Percentiles rank a stretch among this genome's conserved stretches.
phyloP scores from a whole-genome alignment of 148 eudicot genomes.

The Polygonum maritimum region DNA sequence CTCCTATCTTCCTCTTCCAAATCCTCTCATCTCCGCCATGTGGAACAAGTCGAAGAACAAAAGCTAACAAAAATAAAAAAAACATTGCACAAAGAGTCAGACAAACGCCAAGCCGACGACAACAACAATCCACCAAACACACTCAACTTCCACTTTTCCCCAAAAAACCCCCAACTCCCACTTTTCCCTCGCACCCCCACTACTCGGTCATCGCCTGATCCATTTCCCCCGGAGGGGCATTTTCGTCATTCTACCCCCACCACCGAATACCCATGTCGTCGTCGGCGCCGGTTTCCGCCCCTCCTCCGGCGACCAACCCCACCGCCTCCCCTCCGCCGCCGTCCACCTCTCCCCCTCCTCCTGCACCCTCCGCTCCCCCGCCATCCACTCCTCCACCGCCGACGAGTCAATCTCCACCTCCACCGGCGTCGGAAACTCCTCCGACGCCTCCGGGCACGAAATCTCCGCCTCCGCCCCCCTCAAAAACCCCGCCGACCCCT shows the following conservation, averaged over 20 bases:
- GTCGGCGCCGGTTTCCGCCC: not conserved
- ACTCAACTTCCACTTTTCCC: not conserved
- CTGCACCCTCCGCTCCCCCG: slow-evolving; percentile 20
- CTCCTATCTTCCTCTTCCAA: not conserved
- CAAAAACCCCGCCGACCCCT: slow-evolving; percentile 9
- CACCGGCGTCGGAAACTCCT: slow-evolving; percentile 14
- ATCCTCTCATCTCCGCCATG: not conserved
- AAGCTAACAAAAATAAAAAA: not conserved
- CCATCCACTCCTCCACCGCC: slow-evolving; percentile 23
- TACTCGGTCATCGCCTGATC: not conserved
- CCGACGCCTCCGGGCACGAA: not conserved
- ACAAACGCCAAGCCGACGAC: not conserved
- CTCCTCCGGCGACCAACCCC: slow-evolving; percentile 21
- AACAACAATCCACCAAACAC: not conserved
- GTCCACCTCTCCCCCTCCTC: slow-evolving; percentile 18
- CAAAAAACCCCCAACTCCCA: not conserved
- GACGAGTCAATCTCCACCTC: slow-evolving; percentile 4
- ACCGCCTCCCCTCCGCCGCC: slow-evolving; percentile 24
- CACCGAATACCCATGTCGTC: slow-evolving; percentile 1
- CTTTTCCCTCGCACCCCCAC: not conserved
- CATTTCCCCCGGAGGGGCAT: not conserved
- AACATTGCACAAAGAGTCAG: not conserved
- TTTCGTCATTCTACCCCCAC: not conserved
- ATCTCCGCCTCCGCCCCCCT: not conserved
- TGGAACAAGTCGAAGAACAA: not conserved